Base-by-base conservation (phyloP, 768 basidiomycete species). In the Tulasnella sp. region DNA sequence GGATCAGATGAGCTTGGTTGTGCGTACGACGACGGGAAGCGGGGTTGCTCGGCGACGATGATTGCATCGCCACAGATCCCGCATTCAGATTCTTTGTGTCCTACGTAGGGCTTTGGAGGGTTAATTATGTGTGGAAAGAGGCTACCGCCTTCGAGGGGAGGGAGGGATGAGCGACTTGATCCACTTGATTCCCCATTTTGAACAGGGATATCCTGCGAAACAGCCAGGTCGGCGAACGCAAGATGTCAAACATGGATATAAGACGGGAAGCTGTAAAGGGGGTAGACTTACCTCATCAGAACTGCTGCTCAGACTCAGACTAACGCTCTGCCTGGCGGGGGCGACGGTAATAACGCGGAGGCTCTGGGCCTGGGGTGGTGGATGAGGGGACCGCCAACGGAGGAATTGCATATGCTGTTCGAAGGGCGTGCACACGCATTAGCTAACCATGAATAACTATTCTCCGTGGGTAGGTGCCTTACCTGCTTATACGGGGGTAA, bases 51-150 rank as follows among this genome's bases (percentile, higher is more conserved):
- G 48, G 56, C 38, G 58, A 40, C 58, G 0, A 68, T 9, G n/a
- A 77, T 58, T 9, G 31, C 48, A 16, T 77, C 76, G 38, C 58
- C 46, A 19, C 76, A 77, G 27, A 77, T 77, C 8, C 76, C 76
- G 24, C 76, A 77, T 18, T 31, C 46, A 18, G 27, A 48, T n/a
- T n/a, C 52, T 52, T 52, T 52, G n/a, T 52, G 52, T 24, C n/a
- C 52, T 5, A 52, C 52, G 52, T n/a, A 6, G 5, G 52, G 52
- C 52, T 52, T 52, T 1, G 52, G 52, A 52, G 52, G 52, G 12
- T n/a, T 21, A 2, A 52, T 3, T 6, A 52, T 52, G 52, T 52
- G 52, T 1, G 52, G 52, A 24, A n/a, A 52, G 52, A 52, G 52
- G 52, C 52, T 44, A 2, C 16, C 52, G 52, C n/a, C 52, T 52